These are phyloP conservation scores for Neopestalotiopsis clavispora DNA, from an alignment of 2,329 filamentous ascomycete species.

Conservation along the genomic window DNA sequence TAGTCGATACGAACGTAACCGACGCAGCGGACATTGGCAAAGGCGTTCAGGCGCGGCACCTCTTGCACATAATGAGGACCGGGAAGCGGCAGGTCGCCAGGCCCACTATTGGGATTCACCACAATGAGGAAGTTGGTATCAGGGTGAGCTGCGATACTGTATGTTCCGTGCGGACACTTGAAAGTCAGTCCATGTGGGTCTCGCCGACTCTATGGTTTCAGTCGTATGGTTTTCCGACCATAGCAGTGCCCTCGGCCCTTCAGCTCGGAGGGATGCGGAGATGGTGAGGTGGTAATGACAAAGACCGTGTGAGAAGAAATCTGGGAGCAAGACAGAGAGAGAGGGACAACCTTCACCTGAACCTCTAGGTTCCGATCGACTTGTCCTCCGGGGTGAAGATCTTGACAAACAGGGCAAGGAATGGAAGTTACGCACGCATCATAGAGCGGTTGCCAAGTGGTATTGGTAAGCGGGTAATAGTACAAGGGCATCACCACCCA, in stretches of 20 bases:
- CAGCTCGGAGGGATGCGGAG: not conserved
- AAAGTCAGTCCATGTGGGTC: not conserved
- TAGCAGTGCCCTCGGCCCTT: not conserved
- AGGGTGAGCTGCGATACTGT: slow-evolving; percentile 8
- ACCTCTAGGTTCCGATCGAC: not conserved
- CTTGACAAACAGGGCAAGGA: not conserved
- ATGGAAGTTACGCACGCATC: slow-evolving; percentile 8
- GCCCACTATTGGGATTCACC: slow-evolving; percentile 12
- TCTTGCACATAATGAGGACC: slow-evolving; percentile 9
- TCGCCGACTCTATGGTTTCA: not conserved
- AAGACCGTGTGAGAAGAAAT: not conserved
- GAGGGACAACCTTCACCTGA: not conserved
- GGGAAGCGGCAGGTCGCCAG: slow-evolving; percentile 8
- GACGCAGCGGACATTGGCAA: slow-evolving; percentile 5
- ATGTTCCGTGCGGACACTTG: not conserved
- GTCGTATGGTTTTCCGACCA: not conserved
- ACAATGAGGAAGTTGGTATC: slow-evolving; percentile 13
- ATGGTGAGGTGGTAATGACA: not conserved
- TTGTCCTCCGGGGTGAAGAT: not conserved
- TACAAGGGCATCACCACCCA: slow-evolving; percentile 16
- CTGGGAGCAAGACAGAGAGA: not conserved
- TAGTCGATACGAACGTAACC: slow-evolving; percentile 13
- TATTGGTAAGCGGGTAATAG: slow-evolving; percentile 8
- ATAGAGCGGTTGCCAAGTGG: slow-evolving; percentile 11
- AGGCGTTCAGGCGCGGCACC: slow-evolving; percentile 10